Conservation (phyloP, 2,329 filamentous ascomycete species). For the Aspergillus latus region DNA sequence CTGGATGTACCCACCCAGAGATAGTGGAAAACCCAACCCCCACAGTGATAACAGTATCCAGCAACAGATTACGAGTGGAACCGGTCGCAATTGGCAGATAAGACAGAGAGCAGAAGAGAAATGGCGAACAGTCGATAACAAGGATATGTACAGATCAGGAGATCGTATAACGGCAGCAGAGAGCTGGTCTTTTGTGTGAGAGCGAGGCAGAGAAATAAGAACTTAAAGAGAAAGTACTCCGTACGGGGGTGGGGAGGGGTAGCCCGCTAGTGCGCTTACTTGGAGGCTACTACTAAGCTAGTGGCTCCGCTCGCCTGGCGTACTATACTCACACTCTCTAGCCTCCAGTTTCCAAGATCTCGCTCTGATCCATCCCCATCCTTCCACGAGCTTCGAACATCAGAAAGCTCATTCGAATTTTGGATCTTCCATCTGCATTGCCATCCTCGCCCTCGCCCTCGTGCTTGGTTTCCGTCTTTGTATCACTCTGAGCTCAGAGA, state of each 20-base stretch:
- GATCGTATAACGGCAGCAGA: conserved; percentile 2
- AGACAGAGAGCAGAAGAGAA: conserved; percentile 7
- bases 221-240: conserved; percentile 2
- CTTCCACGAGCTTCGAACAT: background rate
- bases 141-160: conserved; percentile 9
- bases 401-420: background rate
- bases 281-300: background rate
- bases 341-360: background rate
- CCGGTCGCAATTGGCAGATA: conserved; percentile 7
- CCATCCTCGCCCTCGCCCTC: background rate
- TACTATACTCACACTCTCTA: conserved; percentile 1
- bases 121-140: background rate
- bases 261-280: conserved; percentile 12
- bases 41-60: conserved; percentile 17
- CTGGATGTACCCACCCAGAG: conserved; percentile 13
- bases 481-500: background rate
- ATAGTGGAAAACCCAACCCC: conserved; percentile 11
- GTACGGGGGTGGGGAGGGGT: conserved; percentile 27
- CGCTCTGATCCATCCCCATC: background rate
- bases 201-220: conserved; percentile 11
- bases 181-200: background rate
- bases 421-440: background rate
- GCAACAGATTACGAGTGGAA: background rate
- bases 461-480: conserved; percentile 5
- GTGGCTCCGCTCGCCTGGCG: conserved; percentile 6